A percentile compares a stretch with the other conserved stretches of the same genome.
Evolutionary conservation across 768 basidiomycete species (phyloP).

Genomic region (Megacollybia marginata): DNA sequence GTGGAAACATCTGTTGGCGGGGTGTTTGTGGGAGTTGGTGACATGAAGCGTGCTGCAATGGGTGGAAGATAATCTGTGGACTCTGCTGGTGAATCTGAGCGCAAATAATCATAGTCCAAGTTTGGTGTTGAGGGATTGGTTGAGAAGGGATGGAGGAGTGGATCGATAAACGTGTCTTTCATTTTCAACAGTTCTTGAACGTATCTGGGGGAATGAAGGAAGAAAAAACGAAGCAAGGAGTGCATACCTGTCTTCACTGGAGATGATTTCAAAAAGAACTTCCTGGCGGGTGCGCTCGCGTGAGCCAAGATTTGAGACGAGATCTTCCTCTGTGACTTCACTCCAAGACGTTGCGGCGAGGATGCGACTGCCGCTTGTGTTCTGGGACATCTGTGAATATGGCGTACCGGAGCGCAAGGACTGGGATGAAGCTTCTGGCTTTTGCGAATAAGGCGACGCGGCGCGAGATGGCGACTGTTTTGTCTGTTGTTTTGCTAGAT

Average conservation of each 20-base stretch:
- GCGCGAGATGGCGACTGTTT: constrained; percentile 48
- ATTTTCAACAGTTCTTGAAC: constrained; percentile 85
- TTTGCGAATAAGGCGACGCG: constrained; percentile 52
- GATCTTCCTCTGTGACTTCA: constrained; percentile 89
- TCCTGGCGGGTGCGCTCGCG: constrained; percentile 94
- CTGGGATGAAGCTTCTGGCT: constrained; percentile 45
- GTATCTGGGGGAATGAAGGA: constrained; percentile 49
- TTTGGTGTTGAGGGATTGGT: constrained; percentile 45
- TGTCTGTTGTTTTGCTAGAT: constrained; percentile 38
- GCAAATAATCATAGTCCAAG: constrained; percentile 65
- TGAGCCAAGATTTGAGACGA: constrained; percentile 88
- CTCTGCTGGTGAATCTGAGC: constrained; percentile 59
- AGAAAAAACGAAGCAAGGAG: background rate
- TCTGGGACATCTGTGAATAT: constrained; percentile 68
- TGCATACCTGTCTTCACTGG: constrained; percentile 85
- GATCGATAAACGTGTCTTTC: constrained; percentile 90
- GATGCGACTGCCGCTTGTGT: constrained; percentile 60
- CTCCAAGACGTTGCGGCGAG: constrained; percentile 83
- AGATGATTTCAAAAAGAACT: constrained; percentile 94
- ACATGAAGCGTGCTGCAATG: constrained; percentile 90
- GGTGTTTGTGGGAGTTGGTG: constrained; percentile 43
- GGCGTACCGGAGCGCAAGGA: constrained; percentile 78
- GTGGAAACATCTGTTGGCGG: constrained; percentile 20
- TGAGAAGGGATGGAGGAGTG: constrained; percentile 80
- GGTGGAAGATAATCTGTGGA: constrained; percentile 72